Evolutionary conservation across 805 yeast genomes (phyloP).

Genomic region (Kazachstania kunashirensis): DNA sequence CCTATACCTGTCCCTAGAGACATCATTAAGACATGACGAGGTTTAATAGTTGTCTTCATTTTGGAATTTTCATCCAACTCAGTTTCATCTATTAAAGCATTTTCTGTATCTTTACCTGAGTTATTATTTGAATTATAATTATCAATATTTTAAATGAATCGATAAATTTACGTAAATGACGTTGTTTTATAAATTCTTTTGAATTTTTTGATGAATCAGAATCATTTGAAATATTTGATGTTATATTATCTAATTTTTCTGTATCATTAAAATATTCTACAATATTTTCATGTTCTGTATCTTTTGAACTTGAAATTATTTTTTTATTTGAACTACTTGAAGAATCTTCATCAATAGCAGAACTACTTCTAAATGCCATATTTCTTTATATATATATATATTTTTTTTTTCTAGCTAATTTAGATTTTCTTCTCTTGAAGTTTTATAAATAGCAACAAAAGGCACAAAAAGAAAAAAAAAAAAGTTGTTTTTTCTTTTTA

Average conservation of each 20-base stretch:
- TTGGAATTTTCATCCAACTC: constrained; percentile 8
- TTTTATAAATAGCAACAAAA: too few species aligned
- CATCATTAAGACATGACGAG: constrained; percentile 62
- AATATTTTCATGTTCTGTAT: constrained; percentile 10
- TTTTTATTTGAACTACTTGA: too few species aligned
- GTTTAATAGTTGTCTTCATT: constrained; percentile 28
- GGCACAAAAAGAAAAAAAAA: too few species aligned
- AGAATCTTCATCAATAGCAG: too few species aligned
- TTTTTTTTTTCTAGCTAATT: too few species aligned
- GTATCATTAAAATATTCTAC: constrained; percentile 14
- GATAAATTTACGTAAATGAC: constrained; percentile 26
- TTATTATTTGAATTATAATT: neutral
- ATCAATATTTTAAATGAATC: constrained; percentile 32
- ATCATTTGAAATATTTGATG: neutral
- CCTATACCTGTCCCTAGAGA: constrained; percentile 71
- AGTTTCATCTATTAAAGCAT: too few species aligned
- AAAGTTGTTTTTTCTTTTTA: too few species aligned
- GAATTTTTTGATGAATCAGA: neutral
- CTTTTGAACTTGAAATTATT: neutral
- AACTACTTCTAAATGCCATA: too few species aligned
- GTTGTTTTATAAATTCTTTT: neutral
- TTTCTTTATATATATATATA: too few species aligned
- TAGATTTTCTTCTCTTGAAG: too few species aligned
- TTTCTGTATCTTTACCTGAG: constrained; percentile 2
- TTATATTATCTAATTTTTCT: neutral